Percentiles rank a stretch among this genome's conserved stretches.
Conservation (phyloP, 2,329 filamentous ascomycete species). For the Talaromyces marneffei region DNA sequence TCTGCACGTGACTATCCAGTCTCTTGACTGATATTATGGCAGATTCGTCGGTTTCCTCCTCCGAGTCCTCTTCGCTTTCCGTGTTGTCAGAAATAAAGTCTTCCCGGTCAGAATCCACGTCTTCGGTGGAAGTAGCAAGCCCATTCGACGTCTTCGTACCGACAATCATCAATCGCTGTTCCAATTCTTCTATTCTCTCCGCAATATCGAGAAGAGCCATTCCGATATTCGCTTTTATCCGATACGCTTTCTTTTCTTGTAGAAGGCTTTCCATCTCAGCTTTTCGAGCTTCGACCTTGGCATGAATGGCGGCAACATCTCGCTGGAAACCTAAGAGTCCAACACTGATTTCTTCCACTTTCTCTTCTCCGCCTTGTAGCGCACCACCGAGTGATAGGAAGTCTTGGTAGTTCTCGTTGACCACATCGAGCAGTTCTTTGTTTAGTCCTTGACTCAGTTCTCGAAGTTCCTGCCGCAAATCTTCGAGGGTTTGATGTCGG, state of each 20-base stretch:
- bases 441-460: constrained; percentile 73
- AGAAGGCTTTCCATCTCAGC: constrained; percentile 59
- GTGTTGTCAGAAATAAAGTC: constrained; percentile 29
- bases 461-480: constrained; percentile 79
- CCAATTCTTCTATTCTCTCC: constrained; percentile 53
- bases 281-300: constrained; percentile 58
- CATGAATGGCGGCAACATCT: constrained; percentile 69
- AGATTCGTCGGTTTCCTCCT: constrained; percentile 29
- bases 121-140: constrained; percentile 14
- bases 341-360: constrained; percentile 82
- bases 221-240: constrained; percentile 58
- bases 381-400: constrained; percentile 79
- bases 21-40: constrained; percentile 36
- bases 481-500: constrained; percentile 92
- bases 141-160: constrained; percentile 23
- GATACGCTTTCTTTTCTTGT: constrained; percentile 60
- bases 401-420: constrained; percentile 90
- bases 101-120: constrained; percentile 32
- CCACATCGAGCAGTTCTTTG: constrained; percentile 83
- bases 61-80: constrained; percentile 22
- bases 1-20: constrained; percentile 52
- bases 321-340: constrained; percentile 79
- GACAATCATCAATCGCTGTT: constrained; percentile 63
- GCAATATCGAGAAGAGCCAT: constrained; percentile 43
- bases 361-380: constrained; percentile 81